Conservation (phyloP, 73 alveolate species). For the Blepharisma japonicum region DNA sequence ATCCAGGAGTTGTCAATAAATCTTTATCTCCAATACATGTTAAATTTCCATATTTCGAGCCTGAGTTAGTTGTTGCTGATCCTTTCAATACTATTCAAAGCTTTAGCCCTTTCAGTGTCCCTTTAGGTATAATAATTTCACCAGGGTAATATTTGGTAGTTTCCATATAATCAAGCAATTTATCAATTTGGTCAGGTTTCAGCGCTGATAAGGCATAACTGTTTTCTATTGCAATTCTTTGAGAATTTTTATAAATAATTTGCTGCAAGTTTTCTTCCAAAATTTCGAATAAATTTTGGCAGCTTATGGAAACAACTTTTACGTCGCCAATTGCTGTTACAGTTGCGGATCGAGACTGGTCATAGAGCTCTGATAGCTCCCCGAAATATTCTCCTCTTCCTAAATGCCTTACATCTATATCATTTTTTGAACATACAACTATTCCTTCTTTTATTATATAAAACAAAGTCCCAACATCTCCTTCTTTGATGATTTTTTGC, state of each 20-base stretch:
- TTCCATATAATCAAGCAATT: slow-evolving; percentile 26
- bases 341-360: slow-evolving; percentile 25
- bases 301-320: slow-evolving; percentile 41
- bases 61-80: background rate
- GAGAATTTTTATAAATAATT: slow-evolving; percentile 41
- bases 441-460: slow-evolving; percentile 28
- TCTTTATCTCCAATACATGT: background rate
- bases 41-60: background rate
- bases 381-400: slow-evolving; percentile 28
- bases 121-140: background rate
- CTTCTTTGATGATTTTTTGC: slow-evolving; percentile 17
- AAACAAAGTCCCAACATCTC: slow-evolving; percentile 25
- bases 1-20: background rate
- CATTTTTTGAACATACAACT: slow-evolving; percentile 1
- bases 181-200: slow-evolving; percentile 17
- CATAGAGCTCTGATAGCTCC: background rate
- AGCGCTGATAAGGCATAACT: slow-evolving; percentile 29
- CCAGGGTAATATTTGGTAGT: background rate
- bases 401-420: slow-evolving; percentile 1
- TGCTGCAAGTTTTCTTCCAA: slow-evolving; percentile 41
- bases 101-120: background rate
- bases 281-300: slow-evolving; percentile 41
- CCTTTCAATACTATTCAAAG: background rate
- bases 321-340: slow-evolving; percentile 38
- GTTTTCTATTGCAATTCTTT: slow-evolving; percentile 38